Conservation (phyloP, 345 rosid genomes). For the Eucalyptus melliodora region DNA sequence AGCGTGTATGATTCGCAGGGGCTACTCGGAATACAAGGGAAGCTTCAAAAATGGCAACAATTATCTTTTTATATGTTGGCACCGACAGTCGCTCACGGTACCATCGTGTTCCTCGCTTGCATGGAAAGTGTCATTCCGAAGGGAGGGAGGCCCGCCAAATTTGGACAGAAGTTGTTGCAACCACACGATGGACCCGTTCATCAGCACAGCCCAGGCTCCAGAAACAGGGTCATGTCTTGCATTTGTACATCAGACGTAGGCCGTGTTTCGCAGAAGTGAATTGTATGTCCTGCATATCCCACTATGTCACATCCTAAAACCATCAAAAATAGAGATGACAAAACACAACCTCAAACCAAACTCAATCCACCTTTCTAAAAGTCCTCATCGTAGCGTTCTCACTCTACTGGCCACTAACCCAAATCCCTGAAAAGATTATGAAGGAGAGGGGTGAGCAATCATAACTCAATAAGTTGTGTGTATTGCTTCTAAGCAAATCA, state of each 20-base stretch:
- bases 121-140: neutral
- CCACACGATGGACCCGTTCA: neutral
- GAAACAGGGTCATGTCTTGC: neutral
- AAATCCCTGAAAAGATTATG: neutral
- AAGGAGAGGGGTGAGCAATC: neutral
- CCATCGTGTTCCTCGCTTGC: neutral
- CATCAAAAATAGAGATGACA: neutral
- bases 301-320: neutral
- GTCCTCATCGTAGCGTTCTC: rapidly evolving
- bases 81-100: neutral
- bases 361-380: neutral
- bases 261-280: neutral
- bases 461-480: neutral
- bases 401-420: too few relatives aligned
- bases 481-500: neutral
- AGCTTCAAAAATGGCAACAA: neutral
- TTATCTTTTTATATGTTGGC: neutral
- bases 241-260: neutral
- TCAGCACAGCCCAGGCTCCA: neutral
- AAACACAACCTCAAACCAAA: neutral
- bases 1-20: neutral
- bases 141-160: neutral
- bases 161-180: neutral
- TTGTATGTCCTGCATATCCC: neutral
- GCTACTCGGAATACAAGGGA: neutral